Evolutionary conservation across 495 filamentous ascomycete species (phyloP), one percentile per base, ranked within the genome.

Genomic region (Annulohypoxylon bovei): DNA sequence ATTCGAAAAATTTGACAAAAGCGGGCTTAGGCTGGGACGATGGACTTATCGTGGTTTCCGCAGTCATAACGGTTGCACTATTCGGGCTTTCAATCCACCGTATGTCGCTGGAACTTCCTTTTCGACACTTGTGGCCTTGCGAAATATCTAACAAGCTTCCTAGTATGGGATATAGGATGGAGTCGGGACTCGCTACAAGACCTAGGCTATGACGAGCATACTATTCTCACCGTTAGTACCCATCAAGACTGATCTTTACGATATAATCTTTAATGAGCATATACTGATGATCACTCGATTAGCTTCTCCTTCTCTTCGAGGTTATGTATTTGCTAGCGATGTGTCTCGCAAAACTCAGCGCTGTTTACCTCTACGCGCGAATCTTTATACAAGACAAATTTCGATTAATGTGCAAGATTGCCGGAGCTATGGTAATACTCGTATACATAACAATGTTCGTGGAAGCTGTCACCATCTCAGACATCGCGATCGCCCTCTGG

Each of bases 361-460:
- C 81, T 42, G 46, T 83, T 7, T 63, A 65, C 7, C 75, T 83
- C 35, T 83, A 83, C 70, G 76, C 78, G 27, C 75, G 78, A 50
- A 69, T 82, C 30, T 81, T 83, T 56, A 68, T 70, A 35, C 16
- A 66, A 7, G 42, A 47, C 6, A 39, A n/a, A 39, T 67, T 63
- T 47, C 18, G 22, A 14, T 0, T 35, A 7, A 3, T 49, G 2
- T 68, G 65, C 52, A 66, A 74, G 40, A 35, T 78, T n/a, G 23
- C 80, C 11, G 70, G 39, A 18, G 37, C 75, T 25, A 74, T 78
- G 28, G 53, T 75, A 37, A 6, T 70, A 46, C 7, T 71, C 0
- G 1, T 62, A 14, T 71, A 66, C 16, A 22, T 71, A 20, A 18
- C 25, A 9, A 44, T 67, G 4, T 12, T 67, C 18, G 16, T 67